Evolutionary conservation across 306 rosid species (phyloP).

Genomic region (Luffa acutangula): DNA sequence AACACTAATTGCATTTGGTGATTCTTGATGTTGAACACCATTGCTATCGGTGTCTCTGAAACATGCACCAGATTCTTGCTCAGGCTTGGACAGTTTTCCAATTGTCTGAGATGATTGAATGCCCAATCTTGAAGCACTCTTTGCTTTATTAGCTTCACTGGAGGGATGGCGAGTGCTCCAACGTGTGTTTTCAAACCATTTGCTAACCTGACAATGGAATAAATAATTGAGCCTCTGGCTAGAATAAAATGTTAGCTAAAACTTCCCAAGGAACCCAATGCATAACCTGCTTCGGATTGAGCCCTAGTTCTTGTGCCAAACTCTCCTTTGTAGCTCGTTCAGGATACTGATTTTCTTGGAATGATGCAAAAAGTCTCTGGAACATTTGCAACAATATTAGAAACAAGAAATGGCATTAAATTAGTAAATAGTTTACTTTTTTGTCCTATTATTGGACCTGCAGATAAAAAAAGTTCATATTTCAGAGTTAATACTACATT

Average conservation of each 20-base stretch:
- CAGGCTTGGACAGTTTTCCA: conserved; percentile 3
- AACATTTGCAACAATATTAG: conserved; percentile 5
- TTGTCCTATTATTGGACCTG: background rate
- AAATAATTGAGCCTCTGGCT: background rate
- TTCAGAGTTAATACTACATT: background rate
- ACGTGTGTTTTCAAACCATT: conserved; percentile 85
- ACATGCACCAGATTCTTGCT: conserved; percentile 6
- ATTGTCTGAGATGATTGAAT: conserved; percentile 11
- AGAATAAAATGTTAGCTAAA: background rate
- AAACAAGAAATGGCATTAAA: background rate
- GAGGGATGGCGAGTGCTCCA: conserved; percentile 56
- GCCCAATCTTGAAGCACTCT: conserved; percentile 22
- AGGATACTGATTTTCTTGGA: conserved; percentile 84
- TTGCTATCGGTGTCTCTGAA: conserved; percentile 5
- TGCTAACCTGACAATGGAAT: conserved; percentile 49
- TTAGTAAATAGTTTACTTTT: background rate
- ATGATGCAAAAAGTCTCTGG: conserved; percentile 62
- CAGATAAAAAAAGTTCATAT: background rate
- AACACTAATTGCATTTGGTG: background rate
- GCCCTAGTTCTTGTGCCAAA: conserved; percentile 73
- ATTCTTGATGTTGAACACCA: conserved; percentile 19
- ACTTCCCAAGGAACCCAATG: background rate
- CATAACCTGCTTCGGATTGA: conserved; percentile 56
- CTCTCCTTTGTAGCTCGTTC: conserved; percentile 55
- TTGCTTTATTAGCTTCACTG: conserved; percentile 17